These are phyloP conservation scores for Lepidium sativum DNA, from an alignment of 345 rosid species.

Conservation along the genomic window DNA sequence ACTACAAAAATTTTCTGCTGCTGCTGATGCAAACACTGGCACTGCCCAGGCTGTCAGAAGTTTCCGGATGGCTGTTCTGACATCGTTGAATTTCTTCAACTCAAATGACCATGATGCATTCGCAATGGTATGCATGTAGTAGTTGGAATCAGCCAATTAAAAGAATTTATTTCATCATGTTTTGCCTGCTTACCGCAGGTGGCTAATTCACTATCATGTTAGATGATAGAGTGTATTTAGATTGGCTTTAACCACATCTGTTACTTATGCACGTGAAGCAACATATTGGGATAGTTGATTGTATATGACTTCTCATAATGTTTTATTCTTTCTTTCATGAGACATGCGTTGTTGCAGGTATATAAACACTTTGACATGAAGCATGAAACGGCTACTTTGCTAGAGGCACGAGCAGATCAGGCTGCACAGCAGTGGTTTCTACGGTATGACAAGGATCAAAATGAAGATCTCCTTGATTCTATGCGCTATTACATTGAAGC, in stretches of 20 bases:
- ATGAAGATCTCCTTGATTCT: conserved; percentile 87
- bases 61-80: conserved; percentile 93
- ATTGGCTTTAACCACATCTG: neutral
- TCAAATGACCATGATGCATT: conserved; percentile 85
- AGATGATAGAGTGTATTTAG: neutral
- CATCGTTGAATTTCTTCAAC: conserved; percentile 89
- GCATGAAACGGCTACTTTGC: conserved; percentile 84
- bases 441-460: conserved; percentile 73
- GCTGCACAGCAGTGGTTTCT: conserved; percentile 73
- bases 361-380: conserved; percentile 95
- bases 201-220: neutral
- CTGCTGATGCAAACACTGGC: conserved; percentile 70
- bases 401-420: conserved; percentile 76
- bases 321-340: neutral
- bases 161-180: conserved; percentile 6
- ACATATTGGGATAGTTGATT: neutral
- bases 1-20: conserved; percentile 88
- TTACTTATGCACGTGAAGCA: neutral
- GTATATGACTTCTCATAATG: neutral
- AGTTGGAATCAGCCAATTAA: neutral
- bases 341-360: conserved; percentile 43
- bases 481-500: conserved; percentile 95
- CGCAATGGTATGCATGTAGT: conserved; percentile 56
- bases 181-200: neutral
- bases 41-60: conserved; percentile 87